Evolutionary conservation across 768 basidiomycete species (phyloP), one percentile per base, ranked within the genome.

Genomic region (Trametopsis cervina): DNA sequence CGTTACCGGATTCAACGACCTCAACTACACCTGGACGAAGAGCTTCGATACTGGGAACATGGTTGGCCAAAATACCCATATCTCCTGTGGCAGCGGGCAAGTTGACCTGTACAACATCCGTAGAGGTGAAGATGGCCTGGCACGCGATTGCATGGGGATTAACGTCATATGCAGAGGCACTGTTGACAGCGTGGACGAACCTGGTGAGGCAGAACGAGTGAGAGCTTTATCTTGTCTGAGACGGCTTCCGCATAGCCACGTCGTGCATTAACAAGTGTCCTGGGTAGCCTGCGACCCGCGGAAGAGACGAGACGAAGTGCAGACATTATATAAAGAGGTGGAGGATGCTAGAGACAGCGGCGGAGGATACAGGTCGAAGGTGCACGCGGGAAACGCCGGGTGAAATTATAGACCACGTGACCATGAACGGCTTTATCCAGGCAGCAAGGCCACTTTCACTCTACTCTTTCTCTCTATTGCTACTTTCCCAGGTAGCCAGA

Each of bases 11-110:
- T 71, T 97, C 95, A 55, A 98, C 80, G 57, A 99, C 85, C 69
- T 99, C 96, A 45, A 99, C 74, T 49, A 98, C 76, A 64, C 96
- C 96, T 36, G 96, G 87, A 63, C 89, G 88, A 46, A 99, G 76
- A 41, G 95, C 77, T 68, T 99, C 96, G 50, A 98, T 87, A n/a
- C 92, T 88, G 24, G 96, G 86, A 47, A 97, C 93, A 70, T 99
- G 96, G 77, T 95, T 96, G 59, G 95, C 91, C 52, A 99, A 83
- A 60, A 99, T 89, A 75, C 96, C 96, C 93, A 98, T 97, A 69
- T 97, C 94, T 61, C 96, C 96, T 2, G 90, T 84, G 47, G 84
- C 89, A 35, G 93, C 96, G 27, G 93, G 73, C 59, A 97, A 72
- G 72, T 97, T 97, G 57, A 99, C 95, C 69, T 98, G 95, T 18